phyloP scores from a whole-genome alignment of 345 rosid species.

The Alliaria petiolata region DNA sequence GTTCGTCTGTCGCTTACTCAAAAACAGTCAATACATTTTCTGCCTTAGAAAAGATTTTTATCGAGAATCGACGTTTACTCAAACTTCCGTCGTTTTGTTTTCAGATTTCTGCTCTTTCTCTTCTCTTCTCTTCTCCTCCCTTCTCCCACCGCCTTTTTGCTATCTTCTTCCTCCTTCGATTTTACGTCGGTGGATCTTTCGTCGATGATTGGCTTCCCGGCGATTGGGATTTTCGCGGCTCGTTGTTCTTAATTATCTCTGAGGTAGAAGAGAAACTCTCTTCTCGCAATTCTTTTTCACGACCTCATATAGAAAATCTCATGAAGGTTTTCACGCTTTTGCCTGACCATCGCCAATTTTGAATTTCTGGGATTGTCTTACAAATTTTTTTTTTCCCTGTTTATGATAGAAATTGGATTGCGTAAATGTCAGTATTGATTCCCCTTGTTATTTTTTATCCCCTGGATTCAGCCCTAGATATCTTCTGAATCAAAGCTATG shows the following conservation, averaged over 20 bases:
- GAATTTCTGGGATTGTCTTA: not conserved
- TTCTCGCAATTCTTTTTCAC: too few relatives aligned
- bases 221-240: not conserved
- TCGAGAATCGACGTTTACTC: conserved; percentile 20
- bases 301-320: not conserved
- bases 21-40: conserved; percentile 26
- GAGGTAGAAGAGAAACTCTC: not conserved
- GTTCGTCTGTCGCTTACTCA: conserved; percentile 19
- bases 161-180: conserved; percentile 20
- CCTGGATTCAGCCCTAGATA: not conserved
- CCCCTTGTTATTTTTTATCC: not conserved
- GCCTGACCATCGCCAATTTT: not conserved
- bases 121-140: not conserved
- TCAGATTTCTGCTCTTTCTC: conserved; percentile 17
- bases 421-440: not conserved
- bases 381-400: not conserved
- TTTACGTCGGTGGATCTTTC: conserved; percentile 20
- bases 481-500: not conserved
- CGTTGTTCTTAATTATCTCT: not conserved
- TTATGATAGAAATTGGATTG: not conserved
- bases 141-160: conserved; percentile 6
- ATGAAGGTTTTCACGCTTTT: not conserved
- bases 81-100: not conserved
- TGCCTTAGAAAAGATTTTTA: conserved; percentile 16
- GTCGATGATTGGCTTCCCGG: conserved; percentile 11